phyloP scores from a whole-genome alignment of 108 stramenopile species.

The Epipyxis sp. region DNA sequence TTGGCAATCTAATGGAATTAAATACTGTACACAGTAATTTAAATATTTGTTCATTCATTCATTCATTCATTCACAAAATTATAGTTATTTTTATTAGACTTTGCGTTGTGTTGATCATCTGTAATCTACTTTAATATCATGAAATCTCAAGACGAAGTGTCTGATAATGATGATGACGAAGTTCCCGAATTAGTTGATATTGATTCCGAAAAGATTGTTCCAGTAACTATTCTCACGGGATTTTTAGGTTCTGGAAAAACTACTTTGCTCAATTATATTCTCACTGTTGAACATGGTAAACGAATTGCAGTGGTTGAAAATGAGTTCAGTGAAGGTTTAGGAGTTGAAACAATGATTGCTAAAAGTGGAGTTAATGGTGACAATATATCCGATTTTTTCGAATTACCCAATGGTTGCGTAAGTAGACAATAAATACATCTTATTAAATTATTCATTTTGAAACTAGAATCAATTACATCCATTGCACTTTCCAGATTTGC shows the following conservation, averaged over 20 bases:
- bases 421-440: too few relatives aligned
- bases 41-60: too few relatives aligned
- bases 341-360: slow-evolving; percentile 31
- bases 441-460: too few relatives aligned
- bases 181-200: slow-evolving; percentile 12
- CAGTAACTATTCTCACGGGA: slow-evolving; percentile 11
- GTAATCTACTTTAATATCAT: too few relatives aligned
- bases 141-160: too few relatives aligned
- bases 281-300: slow-evolving; percentile 12
- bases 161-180: slow-evolving; percentile 22
- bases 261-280: slow-evolving; percentile 9
- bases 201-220: not conserved
- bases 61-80: too few relatives aligned
- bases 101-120: too few relatives aligned
- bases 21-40: too few relatives aligned
- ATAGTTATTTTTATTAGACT: too few relatives aligned
- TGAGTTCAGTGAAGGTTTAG: slow-evolving; percentile 36
- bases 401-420: slow-evolving; percentile 38
- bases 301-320: slow-evolving; percentile 40
- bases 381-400: slow-evolving; percentile 18
- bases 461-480: too few relatives aligned
- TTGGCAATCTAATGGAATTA: too few relatives aligned
- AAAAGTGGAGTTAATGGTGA: slow-evolving; percentile 49
- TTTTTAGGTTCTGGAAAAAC: slow-evolving; percentile 22
- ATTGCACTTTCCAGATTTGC: slow-evolving; percentile 22